These are phyloP conservation scores for Agarophyton chilense DNA, from an alignment of 23 red algal genomes.

Conservation along the genomic window DNA sequence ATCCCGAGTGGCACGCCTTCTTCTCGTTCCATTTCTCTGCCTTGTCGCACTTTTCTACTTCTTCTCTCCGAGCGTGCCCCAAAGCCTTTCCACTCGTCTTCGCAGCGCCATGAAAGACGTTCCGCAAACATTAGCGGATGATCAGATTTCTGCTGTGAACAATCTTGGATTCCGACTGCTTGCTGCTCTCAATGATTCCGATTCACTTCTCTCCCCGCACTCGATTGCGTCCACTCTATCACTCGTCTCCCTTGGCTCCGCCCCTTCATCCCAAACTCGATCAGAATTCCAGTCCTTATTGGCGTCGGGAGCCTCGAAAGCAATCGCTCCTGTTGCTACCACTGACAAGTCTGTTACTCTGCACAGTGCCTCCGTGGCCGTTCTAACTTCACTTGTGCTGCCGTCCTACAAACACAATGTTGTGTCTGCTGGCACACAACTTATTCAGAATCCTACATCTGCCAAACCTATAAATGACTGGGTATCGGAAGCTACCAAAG, in stretches of 20 bases:
- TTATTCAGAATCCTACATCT: not conserved
- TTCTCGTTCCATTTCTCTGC: not conserved
- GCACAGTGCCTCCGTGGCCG: not conserved
- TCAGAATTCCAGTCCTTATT: not conserved
- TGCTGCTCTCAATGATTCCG: not conserved
- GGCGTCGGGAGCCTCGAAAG: not conserved
- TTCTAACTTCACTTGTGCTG: constrained; percentile 10
- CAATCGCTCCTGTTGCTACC: not conserved
- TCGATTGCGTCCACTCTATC: constrained; percentile 40
- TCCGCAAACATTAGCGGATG: not conserved
- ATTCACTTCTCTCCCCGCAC: constrained; percentile 30
- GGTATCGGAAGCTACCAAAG: constrained; percentile 22
- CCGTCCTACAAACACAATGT: not conserved
- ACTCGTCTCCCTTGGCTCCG: constrained; percentile 18
- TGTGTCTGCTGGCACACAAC: not conserved
- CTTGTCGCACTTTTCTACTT: not conserved
- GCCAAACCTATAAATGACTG: constrained; percentile 20
- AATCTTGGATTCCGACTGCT: constrained; percentile 20
- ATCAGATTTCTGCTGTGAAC: constrained; percentile 3
- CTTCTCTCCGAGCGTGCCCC: not conserved
- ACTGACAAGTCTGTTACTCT: constrained; percentile 22
- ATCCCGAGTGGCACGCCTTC: not conserved
- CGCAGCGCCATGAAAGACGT: not conserved
- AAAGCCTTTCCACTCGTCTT: not conserved
- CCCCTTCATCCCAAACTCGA: not conserved